Percentiles rank a stretch among this genome's conserved stretches.
phyloP scores from a whole-genome alignment of 2,329 filamentous ascomycete species.

The Juglanconis oblonga region DNA sequence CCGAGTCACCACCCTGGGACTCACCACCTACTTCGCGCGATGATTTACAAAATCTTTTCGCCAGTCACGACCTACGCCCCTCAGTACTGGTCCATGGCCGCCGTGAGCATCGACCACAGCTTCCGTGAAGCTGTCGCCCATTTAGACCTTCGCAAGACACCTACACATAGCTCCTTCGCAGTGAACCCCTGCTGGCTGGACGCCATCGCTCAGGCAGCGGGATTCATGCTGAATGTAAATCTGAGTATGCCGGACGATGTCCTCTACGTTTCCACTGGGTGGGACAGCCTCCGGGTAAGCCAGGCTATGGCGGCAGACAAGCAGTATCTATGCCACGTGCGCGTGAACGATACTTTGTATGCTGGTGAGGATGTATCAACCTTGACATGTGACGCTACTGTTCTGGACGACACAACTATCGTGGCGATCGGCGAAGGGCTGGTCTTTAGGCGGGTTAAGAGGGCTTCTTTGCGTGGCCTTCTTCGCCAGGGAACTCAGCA shows the following conservation, averaged over 20 bases:
- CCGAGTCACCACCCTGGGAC: slow-evolving; percentile 38
- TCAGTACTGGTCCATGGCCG: slow-evolving; percentile 19
- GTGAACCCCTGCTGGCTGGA: slow-evolving; percentile 19
- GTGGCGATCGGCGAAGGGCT: too few species aligned
- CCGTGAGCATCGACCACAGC: slow-evolving; percentile 20
- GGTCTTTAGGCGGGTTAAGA: too few species aligned
- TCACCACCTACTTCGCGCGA: slow-evolving; percentile 53
- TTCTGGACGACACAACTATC: too few species aligned
- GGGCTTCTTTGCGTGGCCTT: too few species aligned
- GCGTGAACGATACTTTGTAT: too few species aligned
- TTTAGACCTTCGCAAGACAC: slow-evolving; percentile 12
- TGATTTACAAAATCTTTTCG: slow-evolving; percentile 19
- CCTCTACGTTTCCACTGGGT: slow-evolving; percentile 14
- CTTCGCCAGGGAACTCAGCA: too few species aligned
- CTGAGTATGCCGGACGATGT: slow-evolving; percentile 5
- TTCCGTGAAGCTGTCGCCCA: slow-evolving; percentile 15
- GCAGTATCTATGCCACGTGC: slow-evolving; percentile 5
- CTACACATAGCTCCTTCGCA: slow-evolving; percentile 14
- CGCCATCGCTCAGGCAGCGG: slow-evolving; percentile 9
- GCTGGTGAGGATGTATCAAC: too few species aligned
- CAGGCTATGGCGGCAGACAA: neutral
- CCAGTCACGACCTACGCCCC: slow-evolving; percentile 10
- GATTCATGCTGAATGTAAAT: slow-evolving; percentile 18
- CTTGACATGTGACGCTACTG: too few species aligned
- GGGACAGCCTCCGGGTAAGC: slow-evolving; percentile 4